Percentiles rank a stretch among this genome's conserved stretches.
These are phyloP conservation scores for Cladophialophora carrionii DNA, from an alignment of 2,329 filamentous ascomycete genomes.

Conservation along the genomic window DNA sequence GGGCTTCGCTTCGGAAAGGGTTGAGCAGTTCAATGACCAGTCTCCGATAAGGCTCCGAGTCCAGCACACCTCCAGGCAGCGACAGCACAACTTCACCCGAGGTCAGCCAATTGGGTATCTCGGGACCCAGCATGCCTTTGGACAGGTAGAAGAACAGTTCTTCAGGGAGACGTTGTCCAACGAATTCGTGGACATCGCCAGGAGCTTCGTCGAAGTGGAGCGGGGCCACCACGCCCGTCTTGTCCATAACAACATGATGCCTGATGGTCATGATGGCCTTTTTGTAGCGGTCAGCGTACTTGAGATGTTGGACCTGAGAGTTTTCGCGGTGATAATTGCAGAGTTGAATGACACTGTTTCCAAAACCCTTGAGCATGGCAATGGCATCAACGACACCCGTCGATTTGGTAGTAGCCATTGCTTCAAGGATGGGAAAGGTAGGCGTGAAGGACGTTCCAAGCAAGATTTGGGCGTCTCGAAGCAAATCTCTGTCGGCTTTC, in stretches of 20 bases:
- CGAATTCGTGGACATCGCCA: constrained; percentile 82
- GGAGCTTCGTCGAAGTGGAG: constrained; percentile 74
- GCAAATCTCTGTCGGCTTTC: constrained; percentile 30
- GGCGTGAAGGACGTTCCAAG: constrained; percentile 79
- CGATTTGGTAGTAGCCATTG: constrained; percentile 55
- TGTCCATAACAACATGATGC: constrained; percentile 81
- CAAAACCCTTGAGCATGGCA: constrained; percentile 70
- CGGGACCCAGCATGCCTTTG: constrained; percentile 75
- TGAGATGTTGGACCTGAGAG: constrained; percentile 67
- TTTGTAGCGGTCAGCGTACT: constrained; percentile 84
- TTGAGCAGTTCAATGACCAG: constrained; percentile 75
- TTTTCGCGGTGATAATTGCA: constrained; percentile 82
- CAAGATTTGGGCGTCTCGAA: constrained; percentile 76
- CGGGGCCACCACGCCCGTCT: constrained; percentile 75
- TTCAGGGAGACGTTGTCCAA: constrained; percentile 84
- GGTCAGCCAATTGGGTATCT: constrained; percentile 79
- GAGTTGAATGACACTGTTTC: constrained; percentile 70
- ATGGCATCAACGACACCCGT: constrained; percentile 72
- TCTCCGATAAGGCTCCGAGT: constrained; percentile 76
- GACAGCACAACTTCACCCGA: constrained; percentile 76
- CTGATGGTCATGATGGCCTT: constrained; percentile 83
- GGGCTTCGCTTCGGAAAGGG: constrained; percentile 72
- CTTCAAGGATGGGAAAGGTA: constrained; percentile 75
- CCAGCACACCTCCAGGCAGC: constrained; percentile 83
- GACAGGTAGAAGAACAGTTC: constrained; percentile 92